Conservation (phyloP, 2,329 filamentous ascomycete species). For the Aspergillus oerlinghausenensis region DNA sequence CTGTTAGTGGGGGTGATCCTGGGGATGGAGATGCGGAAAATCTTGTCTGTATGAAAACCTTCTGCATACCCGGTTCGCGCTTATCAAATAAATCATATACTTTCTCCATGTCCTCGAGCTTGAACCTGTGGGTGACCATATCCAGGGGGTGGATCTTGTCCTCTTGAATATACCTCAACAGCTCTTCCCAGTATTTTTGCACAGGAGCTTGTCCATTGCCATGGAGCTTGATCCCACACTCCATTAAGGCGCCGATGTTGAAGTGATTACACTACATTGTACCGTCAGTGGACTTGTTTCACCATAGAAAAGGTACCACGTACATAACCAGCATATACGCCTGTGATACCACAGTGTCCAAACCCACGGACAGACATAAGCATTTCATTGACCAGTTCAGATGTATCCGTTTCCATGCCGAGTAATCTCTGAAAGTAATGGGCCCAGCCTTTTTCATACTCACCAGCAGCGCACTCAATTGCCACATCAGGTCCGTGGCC, state of each 20-base stretch:
- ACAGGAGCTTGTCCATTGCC: slow-evolving; percentile 68
- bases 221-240: slow-evolving; percentile 74
- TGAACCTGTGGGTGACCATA: slow-evolving; percentile 76
- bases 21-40: slow-evolving; percentile 50
- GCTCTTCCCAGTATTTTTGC: slow-evolving; percentile 75
- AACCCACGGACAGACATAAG: slow-evolving; percentile 52
- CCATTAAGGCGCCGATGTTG: slow-evolving; percentile 79
- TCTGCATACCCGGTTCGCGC: slow-evolving; percentile 66
- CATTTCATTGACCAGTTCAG: slow-evolving; percentile 55
- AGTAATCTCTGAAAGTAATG: slow-evolving; percentile 56
- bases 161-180: slow-evolving; percentile 64
- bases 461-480: slow-evolving; percentile 63
- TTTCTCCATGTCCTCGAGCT: slow-evolving; percentile 66
- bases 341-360: slow-evolving; percentile 70
- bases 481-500: slow-evolving; percentile 67
- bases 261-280: slow-evolving; percentile 65
- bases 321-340: slow-evolving; percentile 60
- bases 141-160: slow-evolving; percentile 68
- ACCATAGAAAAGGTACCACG: slow-evolving; percentile 21
- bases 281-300: neutral
- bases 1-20: slow-evolving; percentile 50
- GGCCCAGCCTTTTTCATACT: slow-evolving; percentile 59
- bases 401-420: slow-evolving; percentile 79
- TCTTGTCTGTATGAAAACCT: slow-evolving; percentile 65
- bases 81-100: slow-evolving; percentile 61